These are phyloP conservation scores for Kwoniella dejecticola DNA, from an alignment of 768 basidiomycete genomes.

Conservation along the genomic window DNA sequence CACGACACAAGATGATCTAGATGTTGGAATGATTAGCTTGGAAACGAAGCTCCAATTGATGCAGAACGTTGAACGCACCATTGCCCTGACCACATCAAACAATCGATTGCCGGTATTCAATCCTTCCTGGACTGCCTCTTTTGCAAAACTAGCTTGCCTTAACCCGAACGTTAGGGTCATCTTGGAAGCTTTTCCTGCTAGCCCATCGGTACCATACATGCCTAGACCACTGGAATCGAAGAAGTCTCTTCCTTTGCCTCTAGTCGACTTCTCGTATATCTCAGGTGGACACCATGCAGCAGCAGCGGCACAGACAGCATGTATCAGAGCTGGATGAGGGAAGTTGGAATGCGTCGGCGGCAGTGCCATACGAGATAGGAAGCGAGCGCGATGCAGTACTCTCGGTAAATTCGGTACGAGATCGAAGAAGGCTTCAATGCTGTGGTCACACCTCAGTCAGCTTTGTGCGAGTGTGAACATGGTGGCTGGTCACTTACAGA, in stretches of 20 bases:
- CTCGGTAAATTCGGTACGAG: constrained; percentile 74
- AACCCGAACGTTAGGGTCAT: constrained; percentile 25
- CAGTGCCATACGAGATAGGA: constrained; percentile 67
- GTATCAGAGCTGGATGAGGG: constrained; percentile 70
- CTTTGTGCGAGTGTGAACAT: neutral
- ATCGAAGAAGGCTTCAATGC: constrained; percentile 77
- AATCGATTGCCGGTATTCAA: constrained; percentile 47
- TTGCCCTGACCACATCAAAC: constrained; percentile 49
- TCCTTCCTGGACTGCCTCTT: constrained; percentile 42
- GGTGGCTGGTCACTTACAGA: constrained; percentile 27
- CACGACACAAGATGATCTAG: constrained; percentile 40
- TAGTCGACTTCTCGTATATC: constrained; percentile 20
- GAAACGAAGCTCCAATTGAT: neutral
- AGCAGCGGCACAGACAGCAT: constrained; percentile 80
- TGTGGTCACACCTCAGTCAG: constrained; percentile 50
- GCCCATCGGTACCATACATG: constrained; percentile 2
- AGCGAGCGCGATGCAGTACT: constrained; percentile 68
- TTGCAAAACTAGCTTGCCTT: constrained; percentile 37
- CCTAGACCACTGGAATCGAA: constrained; percentile 1
- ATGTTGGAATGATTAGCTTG: neutral
- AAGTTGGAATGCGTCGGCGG: constrained; percentile 74
- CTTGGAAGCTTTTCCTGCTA: constrained; percentile 6
- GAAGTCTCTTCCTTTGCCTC: constrained; percentile 14
- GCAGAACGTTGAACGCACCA: constrained; percentile 25
- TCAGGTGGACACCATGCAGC: constrained; percentile 57